Evolutionary conservation across 176 grass and related monocot species (phyloP).

Genomic region (Echinochloa phyllopogon): DNA sequence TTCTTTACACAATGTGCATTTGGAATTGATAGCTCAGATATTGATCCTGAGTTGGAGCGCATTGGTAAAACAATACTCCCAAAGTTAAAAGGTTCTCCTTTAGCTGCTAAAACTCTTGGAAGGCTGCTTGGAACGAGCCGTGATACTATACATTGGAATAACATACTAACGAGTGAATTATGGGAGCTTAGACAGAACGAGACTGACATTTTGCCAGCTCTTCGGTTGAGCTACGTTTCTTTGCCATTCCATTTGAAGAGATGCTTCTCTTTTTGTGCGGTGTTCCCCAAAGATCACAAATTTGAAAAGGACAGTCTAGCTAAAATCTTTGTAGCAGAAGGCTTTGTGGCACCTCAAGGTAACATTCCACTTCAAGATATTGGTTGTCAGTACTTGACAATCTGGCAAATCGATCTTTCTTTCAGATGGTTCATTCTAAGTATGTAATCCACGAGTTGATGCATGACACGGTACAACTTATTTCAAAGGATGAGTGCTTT

Average conservation of each 20-base stretch:
- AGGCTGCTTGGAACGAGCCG: not conserved
- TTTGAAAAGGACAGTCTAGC: not conserved
- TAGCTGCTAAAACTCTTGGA: conserved; percentile 1
- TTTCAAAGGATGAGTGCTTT: conserved; percentile 37
- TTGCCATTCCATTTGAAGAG: conserved; percentile 44
- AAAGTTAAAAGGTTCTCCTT: not conserved
- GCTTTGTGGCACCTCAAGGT: conserved; percentile 20
- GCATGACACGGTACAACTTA: conserved; percentile 42
- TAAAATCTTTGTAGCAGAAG: not conserved
- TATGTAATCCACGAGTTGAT: conserved; percentile 57
- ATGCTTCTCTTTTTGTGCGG: conserved; percentile 48
- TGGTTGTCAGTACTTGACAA: not conserved
- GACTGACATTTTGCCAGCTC: conserved; percentile 38
- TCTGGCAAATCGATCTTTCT: not conserved
- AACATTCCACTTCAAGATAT: not conserved
- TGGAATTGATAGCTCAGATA: not conserved
- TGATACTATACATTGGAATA: conserved; percentile 21
- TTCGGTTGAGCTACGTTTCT: conserved; percentile 61
- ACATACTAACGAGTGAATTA: conserved; percentile 34
- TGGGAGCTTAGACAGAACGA: conserved; percentile 37
- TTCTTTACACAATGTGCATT: not conserved
- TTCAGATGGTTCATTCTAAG: not conserved
- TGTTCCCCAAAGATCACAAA: conserved; percentile 42
- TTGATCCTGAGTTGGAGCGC: not conserved
- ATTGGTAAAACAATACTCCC: conserved; percentile 2